A percentile compares a stretch with the other conserved stretches of the same genome.
These are phyloP conservation scores for Fomitiporia mediterranea DNA, from an alignment of 1,284 basidiomycete genomes.

Conservation along the genomic window DNA sequence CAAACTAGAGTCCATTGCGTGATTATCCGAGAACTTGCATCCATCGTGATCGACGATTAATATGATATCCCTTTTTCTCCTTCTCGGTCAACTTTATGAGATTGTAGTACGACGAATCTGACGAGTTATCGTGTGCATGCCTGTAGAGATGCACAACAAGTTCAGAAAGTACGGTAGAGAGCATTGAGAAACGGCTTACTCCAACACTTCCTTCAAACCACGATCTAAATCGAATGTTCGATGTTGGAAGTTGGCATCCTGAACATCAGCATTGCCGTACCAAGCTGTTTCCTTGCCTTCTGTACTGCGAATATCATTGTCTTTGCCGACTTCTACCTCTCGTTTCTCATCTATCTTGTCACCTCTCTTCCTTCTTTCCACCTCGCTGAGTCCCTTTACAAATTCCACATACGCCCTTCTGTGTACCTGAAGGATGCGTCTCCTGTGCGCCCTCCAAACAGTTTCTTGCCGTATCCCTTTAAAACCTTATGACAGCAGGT, in stretches of 20 bases:
- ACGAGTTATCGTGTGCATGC: no score
- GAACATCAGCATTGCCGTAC: conserved; percentile 26
- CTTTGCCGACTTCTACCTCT: conserved; percentile 25
- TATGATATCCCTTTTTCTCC: conserved; percentile 28
- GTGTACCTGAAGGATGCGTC: conserved; percentile 28
- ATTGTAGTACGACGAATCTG: conserved; percentile 34
- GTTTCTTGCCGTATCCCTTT: conserved; percentile 34
- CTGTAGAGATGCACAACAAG: no score
- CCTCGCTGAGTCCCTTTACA: conserved; percentile 26
- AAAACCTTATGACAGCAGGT: conserved; percentile 32
- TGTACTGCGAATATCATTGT: no score
- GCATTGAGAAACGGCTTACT: conserved; percentile 30
- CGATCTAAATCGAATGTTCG: conserved; percentile 35
- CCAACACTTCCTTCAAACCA: conserved; percentile 35
- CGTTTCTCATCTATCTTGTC: conserved; percentile 11
- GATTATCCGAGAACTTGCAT: no score
- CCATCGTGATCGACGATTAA: neutral
- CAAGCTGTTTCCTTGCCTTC: conserved; percentile 28
- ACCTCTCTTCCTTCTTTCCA: conserved; percentile 24
- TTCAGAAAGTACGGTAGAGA: no score
- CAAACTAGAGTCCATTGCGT: no score
- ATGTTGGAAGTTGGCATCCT: conserved; percentile 28
- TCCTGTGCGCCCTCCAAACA: conserved; percentile 32
- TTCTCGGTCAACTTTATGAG: conserved; percentile 31
- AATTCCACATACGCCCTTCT: conserved; percentile 34